Evolutionary conservation across 768 basidiomycete species (phyloP), one percentile per base, ranked within the genome.

Genomic region (Tubosaeta brunneosetosa): DNA sequence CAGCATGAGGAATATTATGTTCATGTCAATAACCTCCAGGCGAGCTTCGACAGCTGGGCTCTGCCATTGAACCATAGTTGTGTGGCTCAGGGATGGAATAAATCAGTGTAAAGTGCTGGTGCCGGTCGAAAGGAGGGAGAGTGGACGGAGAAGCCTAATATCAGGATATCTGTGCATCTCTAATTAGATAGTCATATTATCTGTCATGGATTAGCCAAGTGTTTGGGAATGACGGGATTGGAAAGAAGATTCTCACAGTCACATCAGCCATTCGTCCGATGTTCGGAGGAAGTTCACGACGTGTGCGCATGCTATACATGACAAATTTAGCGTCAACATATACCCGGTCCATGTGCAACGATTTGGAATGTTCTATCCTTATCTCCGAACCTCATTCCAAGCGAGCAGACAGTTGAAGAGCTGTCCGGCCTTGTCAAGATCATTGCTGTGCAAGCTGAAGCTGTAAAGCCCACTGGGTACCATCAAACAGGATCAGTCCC

Each of bases 1-100:
- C 3, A 65, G 32, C 3, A 60, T 8, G 27, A 69, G 29, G 37
- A 56, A 59, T 19, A 34, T 33, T 8, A 63, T 25, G n/a, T 66
- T 46, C 47, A 16, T 47, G 4, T 53, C 0, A 4, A 51, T 13
- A 2, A 26, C 3, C 0, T 0, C 6, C 13, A 67, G 38, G 9
- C 22, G 41, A 12, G 25, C 22, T 19, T 34, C 6, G 22, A 61
- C 11, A n/a, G 31, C 26, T 37, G 59, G 57, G 25, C 36, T 45
- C 11, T 47, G 2, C 57, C 66, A 67, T 8, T 59, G 16, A 27
- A 61, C 53, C 67, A 67, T 67, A 11, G 42, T 51, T 14, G 29
- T 29, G n/a, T 16, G 9, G 25, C 6, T 25, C 9, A 7, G 22
- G 22, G 17, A 33, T 17, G 22, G 3, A 29, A 31, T 26, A 36